phyloP scores from a whole-genome alignment of 164 flowering plant species.

The Hamamelis virginiana region DNA sequence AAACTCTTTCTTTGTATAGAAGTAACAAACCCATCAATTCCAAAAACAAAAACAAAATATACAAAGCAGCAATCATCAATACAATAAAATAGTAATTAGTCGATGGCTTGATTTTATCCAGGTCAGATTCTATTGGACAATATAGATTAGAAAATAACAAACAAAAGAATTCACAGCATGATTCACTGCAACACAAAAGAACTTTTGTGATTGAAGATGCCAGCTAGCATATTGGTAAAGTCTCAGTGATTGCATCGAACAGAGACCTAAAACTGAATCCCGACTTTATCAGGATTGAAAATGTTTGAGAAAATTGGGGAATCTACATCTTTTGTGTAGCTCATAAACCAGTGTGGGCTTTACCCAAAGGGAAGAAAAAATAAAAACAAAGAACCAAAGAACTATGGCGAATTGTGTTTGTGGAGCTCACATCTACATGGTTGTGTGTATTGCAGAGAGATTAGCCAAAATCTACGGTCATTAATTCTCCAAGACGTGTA shows the following conservation, averaged over 20 bases:
- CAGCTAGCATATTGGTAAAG: too few species aligned
- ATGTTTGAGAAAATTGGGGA: too few species aligned
- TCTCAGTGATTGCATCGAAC: too few species aligned
- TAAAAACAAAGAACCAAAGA: too few species aligned
- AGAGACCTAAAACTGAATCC: too few species aligned
- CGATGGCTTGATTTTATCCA: conserved; percentile 2
- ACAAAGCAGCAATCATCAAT: conserved; percentile 10
- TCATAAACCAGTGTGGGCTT: too few species aligned
- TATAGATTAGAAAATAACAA: not conserved
- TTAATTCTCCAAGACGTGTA: not conserved
- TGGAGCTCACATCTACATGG: conserved; percentile 20
- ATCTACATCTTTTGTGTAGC: too few species aligned
- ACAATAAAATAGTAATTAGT: not conserved
- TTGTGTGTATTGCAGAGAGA: conserved; percentile 5
- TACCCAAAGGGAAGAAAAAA: too few species aligned
- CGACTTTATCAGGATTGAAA: too few species aligned
- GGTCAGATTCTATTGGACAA: conserved; percentile 1
- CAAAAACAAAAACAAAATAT: too few species aligned
- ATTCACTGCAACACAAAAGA: conserved; percentile 21
- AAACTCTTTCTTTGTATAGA: conserved; percentile 10
- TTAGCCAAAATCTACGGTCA: conserved; percentile 22
- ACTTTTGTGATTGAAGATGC: conserved; percentile 20
- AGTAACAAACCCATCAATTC: conserved; percentile 21
- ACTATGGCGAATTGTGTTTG: conserved; percentile 12
- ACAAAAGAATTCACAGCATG: not conserved